Evolutionary conservation across 129 eudicot genomes (phyloP).

Genomic region (Heracleum sosnowskyi): DNA sequence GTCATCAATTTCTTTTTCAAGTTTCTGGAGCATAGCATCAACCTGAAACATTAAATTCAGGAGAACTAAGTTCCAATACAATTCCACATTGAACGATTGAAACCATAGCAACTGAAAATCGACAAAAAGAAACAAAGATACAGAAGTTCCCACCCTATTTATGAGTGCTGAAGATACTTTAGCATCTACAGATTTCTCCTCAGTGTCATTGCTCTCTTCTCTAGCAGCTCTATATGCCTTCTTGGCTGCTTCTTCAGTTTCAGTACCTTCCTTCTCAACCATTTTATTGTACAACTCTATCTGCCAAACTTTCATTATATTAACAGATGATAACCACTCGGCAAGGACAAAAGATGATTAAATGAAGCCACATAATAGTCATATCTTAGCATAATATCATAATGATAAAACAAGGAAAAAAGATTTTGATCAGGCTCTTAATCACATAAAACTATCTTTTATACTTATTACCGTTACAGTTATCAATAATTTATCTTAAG

Average conservation of each 20-base stretch:
- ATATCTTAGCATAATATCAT: neutral
- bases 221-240: constrained; percentile 66
- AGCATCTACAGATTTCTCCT: constrained; percentile 29
- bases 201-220: constrained; percentile 38
- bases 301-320: constrained; percentile 17
- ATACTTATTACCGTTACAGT: neutral
- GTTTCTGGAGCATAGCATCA: constrained; percentile 67
- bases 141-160: constrained; percentile 28
- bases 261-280: constrained; percentile 57
- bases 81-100: neutral
- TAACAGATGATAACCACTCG: neutral
- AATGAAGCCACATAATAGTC: neutral
- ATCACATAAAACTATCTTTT: neutral
- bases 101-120: constrained; percentile 2
- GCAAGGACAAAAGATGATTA: neutral
- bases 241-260: constrained; percentile 47
- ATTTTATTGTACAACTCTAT: constrained; percentile 56
- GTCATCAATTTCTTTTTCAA: constrained; percentile 69
- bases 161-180: constrained; percentile 59
- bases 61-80: neutral
- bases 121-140: neutral
- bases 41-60: constrained; percentile 30
- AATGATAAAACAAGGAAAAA: neutral
- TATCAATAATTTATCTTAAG: neutral
- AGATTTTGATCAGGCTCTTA: neutral